Percentiles rank a stretch among this genome's conserved stretches.
These are phyloP conservation scores for Eucalyptus caleyi DNA, from an alignment of 345 rosid species.

Conservation along the genomic window DNA sequence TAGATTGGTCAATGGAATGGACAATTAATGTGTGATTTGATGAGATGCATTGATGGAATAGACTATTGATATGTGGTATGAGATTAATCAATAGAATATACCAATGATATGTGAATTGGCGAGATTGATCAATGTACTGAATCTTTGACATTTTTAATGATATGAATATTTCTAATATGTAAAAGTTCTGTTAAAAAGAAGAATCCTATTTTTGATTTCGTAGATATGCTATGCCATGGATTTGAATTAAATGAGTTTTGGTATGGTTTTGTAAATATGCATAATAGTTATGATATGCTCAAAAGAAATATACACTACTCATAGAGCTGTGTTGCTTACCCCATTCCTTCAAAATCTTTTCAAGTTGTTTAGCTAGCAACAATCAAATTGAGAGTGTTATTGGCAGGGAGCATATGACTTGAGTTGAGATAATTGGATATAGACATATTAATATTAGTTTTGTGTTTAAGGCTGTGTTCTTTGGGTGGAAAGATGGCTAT, in stretches of 20 bases:
- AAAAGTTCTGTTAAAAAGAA: background rate
- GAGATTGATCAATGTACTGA: rapidly evolving
- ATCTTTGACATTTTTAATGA: background rate
- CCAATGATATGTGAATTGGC: background rate
- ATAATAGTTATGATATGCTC: no score
- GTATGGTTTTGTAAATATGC: background rate
- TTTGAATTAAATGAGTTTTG: background rate
- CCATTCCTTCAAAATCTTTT: background rate
- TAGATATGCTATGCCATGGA: background rate
- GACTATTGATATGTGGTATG: background rate
- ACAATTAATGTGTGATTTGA: background rate
- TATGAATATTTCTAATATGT: background rate
- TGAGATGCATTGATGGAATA: no score
- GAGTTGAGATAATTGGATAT: background rate
- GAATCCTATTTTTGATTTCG: background rate
- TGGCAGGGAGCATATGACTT: background rate
- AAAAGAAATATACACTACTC: background rate
- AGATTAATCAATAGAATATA: background rate
- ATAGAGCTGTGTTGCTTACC: background rate
- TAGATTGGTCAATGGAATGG: no score
- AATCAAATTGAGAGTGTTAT: background rate
- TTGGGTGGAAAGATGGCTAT: background rate
- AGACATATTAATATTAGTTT: background rate
- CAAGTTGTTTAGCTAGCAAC: background rate
- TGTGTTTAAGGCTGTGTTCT: background rate